Evolutionary conservation across 257 asterid genomes (phyloP).

Genomic region (Solanum raphanifolium): DNA sequence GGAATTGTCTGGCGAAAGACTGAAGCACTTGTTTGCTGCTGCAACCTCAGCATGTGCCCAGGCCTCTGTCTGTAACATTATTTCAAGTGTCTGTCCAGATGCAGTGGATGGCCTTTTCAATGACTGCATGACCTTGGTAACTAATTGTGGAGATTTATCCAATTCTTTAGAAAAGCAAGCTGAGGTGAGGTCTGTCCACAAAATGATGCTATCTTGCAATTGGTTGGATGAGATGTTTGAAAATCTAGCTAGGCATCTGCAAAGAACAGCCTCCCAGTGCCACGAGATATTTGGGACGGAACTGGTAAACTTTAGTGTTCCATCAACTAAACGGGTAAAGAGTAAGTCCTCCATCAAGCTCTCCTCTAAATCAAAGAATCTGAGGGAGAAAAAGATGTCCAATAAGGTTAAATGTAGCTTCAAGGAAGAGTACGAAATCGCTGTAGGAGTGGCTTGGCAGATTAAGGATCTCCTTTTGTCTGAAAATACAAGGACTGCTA

Average conservation of each 20-base stretch:
- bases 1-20: slow-evolving; percentile 48
- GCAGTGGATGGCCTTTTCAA: slow-evolving; percentile 44
- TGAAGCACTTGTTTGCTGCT: slow-evolving; percentile 53
- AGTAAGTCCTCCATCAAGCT: slow-evolving; percentile 21
- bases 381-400: slow-evolving; percentile 24
- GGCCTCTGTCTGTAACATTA: slow-evolving; percentile 63
- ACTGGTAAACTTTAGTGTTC: slow-evolving; percentile 15
- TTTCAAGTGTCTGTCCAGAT: slow-evolving; percentile 49
- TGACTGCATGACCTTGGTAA: slow-evolving; percentile 62
- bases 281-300: slow-evolving; percentile 31
- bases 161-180: slow-evolving; percentile 46
- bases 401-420: slow-evolving; percentile 15
- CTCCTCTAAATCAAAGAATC: slow-evolving; percentile 34
- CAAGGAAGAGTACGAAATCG: slow-evolving; percentile 50
- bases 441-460: slow-evolving; percentile 90
- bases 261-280: slow-evolving; percentile 53
- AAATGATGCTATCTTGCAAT: slow-evolving; percentile 59
- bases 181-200: slow-evolving; percentile 74
- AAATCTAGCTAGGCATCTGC: slow-evolving; percentile 44
- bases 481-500: slow-evolving; percentile 45
- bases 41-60: slow-evolving; percentile 71
- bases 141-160: slow-evolving; percentile 40
- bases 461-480: slow-evolving; percentile 68
- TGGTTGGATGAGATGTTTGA: slow-evolving; percentile 80
- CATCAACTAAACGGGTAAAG: slow-evolving; percentile 29